These are phyloP conservation scores for Neoascochyta sp. DNA, from an alignment of 2,329 filamentous ascomycete species.

Conservation along the genomic window DNA sequence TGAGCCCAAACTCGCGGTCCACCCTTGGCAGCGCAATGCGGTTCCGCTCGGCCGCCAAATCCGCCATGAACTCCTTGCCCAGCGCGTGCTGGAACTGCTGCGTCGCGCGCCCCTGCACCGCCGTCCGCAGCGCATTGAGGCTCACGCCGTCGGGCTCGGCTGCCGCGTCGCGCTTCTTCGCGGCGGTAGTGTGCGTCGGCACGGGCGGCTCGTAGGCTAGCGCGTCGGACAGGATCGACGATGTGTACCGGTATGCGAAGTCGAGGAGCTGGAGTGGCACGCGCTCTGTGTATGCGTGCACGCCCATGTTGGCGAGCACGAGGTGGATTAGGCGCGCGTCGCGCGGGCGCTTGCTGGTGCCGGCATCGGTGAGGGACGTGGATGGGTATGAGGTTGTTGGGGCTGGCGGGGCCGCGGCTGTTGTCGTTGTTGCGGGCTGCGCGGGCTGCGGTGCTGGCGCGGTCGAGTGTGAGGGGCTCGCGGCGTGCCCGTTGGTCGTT, in stretches of 20 bases:
- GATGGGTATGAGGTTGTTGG: conserved; percentile 30
- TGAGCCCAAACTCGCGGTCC: conserved; percentile 55
- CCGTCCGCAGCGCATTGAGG: conserved; percentile 66
- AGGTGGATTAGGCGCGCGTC: conserved; percentile 78
- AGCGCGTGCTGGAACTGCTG: conserved; percentile 63
- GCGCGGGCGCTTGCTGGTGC: conserved; percentile 57
- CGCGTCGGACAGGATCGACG: conserved; percentile 65
- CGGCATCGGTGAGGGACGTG: conserved; percentile 33
- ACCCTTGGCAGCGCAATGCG: conserved; percentile 39
- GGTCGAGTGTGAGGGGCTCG: conserved; percentile 31
- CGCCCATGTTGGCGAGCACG: conserved; percentile 72
- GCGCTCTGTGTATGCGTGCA: conserved; percentile 75
- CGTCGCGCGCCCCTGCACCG: conserved; percentile 64
- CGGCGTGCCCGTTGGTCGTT: conserved; percentile 25
- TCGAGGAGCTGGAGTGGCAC: conserved; percentile 80
- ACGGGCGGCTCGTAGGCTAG: conserved; percentile 32
- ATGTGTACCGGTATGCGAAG: conserved; percentile 80
- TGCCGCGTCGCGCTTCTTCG: conserved; percentile 23
- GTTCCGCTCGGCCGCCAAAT: conserved; percentile 58
- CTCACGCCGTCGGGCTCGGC: conserved; percentile 52
- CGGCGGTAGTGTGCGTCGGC: conserved; percentile 4
- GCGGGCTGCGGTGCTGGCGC: conserved; percentile 16
- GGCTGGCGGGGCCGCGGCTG: conserved; percentile 6
- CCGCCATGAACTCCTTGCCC: conserved; percentile 72
- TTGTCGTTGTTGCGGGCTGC: conserved; percentile 11